These are phyloP conservation scores for Talaromyces islandicus DNA, from an alignment of 2,329 filamentous ascomycete genomes.

Conservation along the genomic window DNA sequence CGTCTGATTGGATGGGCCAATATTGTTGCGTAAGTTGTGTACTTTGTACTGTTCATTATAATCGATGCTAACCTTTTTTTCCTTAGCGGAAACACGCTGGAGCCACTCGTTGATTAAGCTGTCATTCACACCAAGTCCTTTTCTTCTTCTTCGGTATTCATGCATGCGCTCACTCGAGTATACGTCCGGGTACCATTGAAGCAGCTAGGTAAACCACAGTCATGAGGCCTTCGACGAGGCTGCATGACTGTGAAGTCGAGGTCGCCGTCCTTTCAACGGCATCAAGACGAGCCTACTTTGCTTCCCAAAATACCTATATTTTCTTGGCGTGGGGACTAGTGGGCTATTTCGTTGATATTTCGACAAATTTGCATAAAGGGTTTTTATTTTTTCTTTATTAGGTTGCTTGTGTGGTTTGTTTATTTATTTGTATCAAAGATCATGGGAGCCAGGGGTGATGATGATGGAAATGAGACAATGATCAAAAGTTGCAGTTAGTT, in stretches of 20 bases:
- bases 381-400: not conserved
- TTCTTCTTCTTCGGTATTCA: not conserved
- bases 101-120: constrained; percentile 37
- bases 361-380: not conserved
- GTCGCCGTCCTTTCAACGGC: not conserved
- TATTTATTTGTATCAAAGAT: constrained; percentile 1
- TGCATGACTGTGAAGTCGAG: not conserved
- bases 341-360: not conserved
- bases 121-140: not conserved
- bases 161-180: constrained; percentile 3
- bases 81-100: constrained; percentile 43
- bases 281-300: not conserved
- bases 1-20: constrained; percentile 88
- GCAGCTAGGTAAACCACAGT: not conserved
- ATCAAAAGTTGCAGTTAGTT: constrained; percentile 6
- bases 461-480: constrained; percentile 11
- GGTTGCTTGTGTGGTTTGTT: constrained; percentile 1
- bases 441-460: constrained; percentile 5
- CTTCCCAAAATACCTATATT: not conserved
- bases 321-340: not conserved
- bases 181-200: not conserved
- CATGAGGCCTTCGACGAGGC: not conserved
- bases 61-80: constrained; percentile 3
- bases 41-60: not conserved
- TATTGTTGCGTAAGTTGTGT: constrained; percentile 52